phyloP scores from a whole-genome alignment of 1,139 yeast species.

The Wickerhamomyces sp. region DNA sequence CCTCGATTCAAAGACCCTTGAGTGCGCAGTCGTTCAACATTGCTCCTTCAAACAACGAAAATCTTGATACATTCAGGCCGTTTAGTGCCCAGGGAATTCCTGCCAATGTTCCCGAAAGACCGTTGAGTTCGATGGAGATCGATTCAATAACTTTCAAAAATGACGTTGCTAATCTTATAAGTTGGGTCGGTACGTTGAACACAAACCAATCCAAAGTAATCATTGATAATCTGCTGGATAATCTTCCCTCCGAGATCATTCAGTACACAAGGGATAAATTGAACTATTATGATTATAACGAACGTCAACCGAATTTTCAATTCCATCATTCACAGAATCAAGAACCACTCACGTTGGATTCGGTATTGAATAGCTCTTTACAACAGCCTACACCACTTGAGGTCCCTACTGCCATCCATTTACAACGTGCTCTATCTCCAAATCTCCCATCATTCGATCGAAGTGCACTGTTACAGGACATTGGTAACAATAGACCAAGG shows the following conservation, averaged over 20 bases:
- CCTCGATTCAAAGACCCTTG: conserved; percentile 21
- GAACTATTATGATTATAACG: conserved; percentile 20
- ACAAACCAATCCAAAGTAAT: conserved; percentile 54
- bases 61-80: conserved; percentile 24
- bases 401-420: conserved; percentile 6
- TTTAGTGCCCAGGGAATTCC: conserved; percentile 15
- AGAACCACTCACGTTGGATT: conserved; percentile 32
- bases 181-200: conserved; percentile 56
- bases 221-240: conserved; percentile 51
- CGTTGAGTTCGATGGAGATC: conserved; percentile 26
- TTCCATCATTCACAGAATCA: conserved; percentile 24
- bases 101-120: conserved; percentile 21
- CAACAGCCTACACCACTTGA: conserved; percentile 1
- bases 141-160: conserved; percentile 34
- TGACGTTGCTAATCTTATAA: conserved; percentile 47
- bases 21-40: conserved; percentile 22
- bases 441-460: conserved; percentile 17
- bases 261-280: conserved; percentile 38
- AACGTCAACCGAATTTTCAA: conserved; percentile 19
- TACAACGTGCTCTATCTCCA: conserved; percentile 23
- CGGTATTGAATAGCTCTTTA: conserved; percentile 28
- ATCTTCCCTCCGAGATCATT: conserved; percentile 44
- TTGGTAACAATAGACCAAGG: conserved; percentile 29
- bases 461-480: conserved; percentile 10
- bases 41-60: conserved; percentile 2